Conservation (phyloP, 108 stramenopile genomes). For the Ochromonas danica region DNA sequence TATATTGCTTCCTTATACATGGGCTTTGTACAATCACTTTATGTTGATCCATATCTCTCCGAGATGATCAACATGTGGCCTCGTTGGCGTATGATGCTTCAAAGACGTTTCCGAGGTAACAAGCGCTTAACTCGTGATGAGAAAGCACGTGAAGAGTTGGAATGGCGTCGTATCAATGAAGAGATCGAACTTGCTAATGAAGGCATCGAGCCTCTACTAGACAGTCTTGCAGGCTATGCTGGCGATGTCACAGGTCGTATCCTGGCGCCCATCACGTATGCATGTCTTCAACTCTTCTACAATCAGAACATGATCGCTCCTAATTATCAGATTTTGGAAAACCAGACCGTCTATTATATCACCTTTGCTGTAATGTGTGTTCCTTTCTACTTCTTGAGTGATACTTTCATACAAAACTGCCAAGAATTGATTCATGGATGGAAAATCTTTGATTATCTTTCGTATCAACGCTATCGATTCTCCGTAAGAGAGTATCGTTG, state of each 20-base stretch:
- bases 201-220: conserved; percentile 75
- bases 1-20: conserved; percentile 66
- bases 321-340: conserved; percentile 65
- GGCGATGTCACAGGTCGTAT: conserved; percentile 58
- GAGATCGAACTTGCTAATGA: conserved; percentile 70
- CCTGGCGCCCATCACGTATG: conserved; percentile 63
- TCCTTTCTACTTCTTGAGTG: conserved; percentile 61
- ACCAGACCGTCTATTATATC: conserved; percentile 74
- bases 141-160: conserved; percentile 66
- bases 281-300: conserved; percentile 62
- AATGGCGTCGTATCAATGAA: conserved; percentile 71
- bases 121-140: conserved; percentile 68
- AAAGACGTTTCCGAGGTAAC: conserved; percentile 48
- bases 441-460: conserved; percentile 77
- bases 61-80: conserved; percentile 58
- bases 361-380: conserved; percentile 68
- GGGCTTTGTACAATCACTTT: conserved; percentile 65
- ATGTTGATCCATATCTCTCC: conserved; percentile 67
- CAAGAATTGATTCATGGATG: conserved; percentile 80
- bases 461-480: conserved; percentile 76
- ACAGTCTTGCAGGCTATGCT: conserved; percentile 62
- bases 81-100: conserved; percentile 67
- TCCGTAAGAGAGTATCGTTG: conserved; percentile 68
- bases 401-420: conserved; percentile 71
- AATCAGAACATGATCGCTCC: conserved; percentile 66